Evolutionary conservation across 2,329 filamentous ascomycete genomes (phyloP).

Genomic region (Metarhizium rileyi): DNA sequence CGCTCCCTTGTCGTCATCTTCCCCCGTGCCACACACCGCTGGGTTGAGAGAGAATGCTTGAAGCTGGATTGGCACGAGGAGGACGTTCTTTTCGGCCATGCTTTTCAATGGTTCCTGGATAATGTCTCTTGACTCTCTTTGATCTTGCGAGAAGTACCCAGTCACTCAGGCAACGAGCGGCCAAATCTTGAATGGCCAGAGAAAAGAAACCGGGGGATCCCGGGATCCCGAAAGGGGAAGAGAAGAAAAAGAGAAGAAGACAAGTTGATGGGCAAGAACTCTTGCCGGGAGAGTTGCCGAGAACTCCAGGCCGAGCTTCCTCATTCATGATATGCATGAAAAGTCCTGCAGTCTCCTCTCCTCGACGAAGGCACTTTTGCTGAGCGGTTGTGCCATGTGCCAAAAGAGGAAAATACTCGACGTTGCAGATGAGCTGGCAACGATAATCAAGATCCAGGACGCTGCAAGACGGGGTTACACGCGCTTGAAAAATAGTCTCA

Average conservation of each 20-base stretch:
- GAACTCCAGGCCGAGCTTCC: neutral
- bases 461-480: neutral
- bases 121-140: neutral
- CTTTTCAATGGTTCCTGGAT: neutral
- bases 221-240: neutral
- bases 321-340: neutral
- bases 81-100: neutral
- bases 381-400: neutral
- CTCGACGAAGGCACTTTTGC: neutral
- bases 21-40: slow-evolving; percentile 15
- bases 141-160: neutral
- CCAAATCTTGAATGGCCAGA: neutral
- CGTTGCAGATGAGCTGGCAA: neutral
- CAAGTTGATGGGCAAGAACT: too few relatives aligned
- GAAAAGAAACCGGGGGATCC: neutral
- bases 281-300: too few relatives aligned
- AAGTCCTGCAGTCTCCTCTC: neutral
- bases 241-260: neutral
- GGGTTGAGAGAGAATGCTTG: slow-evolving; percentile 22
- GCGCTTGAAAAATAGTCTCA: neutral
- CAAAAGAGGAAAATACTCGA: neutral
- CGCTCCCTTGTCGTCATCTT: slow-evolving; percentile 6
- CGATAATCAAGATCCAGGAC: neutral
- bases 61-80: slow-evolving; percentile 21
- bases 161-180: neutral